These are phyloP conservation scores for Apiospora hydei DNA, from an alignment of 2,329 filamentous ascomycete genomes.

Conservation along the genomic window DNA sequence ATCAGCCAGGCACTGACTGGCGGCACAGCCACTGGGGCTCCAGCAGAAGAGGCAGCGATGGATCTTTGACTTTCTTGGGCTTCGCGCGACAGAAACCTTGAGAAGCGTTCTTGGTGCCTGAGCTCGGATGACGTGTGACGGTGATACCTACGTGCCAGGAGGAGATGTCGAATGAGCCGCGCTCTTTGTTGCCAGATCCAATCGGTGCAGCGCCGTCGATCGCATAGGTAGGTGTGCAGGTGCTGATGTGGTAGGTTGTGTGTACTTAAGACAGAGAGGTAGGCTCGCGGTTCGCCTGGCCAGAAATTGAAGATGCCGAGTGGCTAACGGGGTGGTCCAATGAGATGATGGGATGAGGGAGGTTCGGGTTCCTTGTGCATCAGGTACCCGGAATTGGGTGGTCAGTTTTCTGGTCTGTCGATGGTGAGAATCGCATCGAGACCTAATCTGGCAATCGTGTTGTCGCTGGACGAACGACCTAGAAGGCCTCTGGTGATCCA, in stretches of 20 bases:
- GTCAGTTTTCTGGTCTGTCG: constrained; percentile 13
- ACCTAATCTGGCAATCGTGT: constrained; percentile 15
- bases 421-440: constrained; percentile 18
- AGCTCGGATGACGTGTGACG: constrained; percentile 15
- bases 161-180: background rate
- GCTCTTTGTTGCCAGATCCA: constrained; percentile 1
- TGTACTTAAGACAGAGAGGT: background rate
- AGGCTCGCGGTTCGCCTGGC: background rate
- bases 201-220: constrained; percentile 8
- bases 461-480: constrained; percentile 15
- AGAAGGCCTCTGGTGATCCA: constrained; percentile 5
- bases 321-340: constrained; percentile 11
- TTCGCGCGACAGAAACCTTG: constrained; percentile 19
- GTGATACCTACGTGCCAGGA: background rate
- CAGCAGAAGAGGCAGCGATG: constrained; percentile 7
- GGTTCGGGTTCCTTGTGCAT: constrained; percentile 1
- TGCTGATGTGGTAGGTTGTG: constrained; percentile 11
- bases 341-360: constrained; percentile 9
- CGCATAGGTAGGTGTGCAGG: background rate
- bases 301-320: background rate
- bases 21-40: constrained; percentile 18
- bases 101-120: constrained; percentile 9
- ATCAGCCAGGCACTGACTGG: constrained; percentile 13
- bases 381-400: constrained; percentile 17
- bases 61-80: constrained; percentile 21